Evolutionary conservation across 768 basidiomycete species (phyloP).

Genomic region (Leccinellum albellum): DNA sequence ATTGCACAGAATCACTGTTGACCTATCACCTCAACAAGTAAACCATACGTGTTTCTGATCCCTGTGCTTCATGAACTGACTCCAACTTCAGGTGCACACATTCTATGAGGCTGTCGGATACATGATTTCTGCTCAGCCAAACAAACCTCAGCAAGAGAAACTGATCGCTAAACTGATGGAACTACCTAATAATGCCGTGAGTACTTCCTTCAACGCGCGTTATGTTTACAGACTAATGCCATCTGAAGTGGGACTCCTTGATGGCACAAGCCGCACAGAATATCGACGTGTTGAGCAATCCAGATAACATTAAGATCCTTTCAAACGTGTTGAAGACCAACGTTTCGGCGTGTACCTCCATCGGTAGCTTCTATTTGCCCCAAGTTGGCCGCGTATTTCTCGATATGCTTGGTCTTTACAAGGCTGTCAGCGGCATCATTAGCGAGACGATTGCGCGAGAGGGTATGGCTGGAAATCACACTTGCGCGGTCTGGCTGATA

Average conservation of each 20-base stretch:
- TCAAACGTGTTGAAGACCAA: conserved; percentile 98
- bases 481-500: conserved; percentile 2
- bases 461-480: conserved; percentile 42
- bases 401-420: conserved; percentile 97
- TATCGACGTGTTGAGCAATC: conserved; percentile 85
- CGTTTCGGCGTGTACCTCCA: conserved; percentile 94
- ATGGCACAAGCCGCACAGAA: conserved; percentile 94
- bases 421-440: conserved; percentile 94
- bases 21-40: conserved; percentile 85
- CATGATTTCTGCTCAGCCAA: conserved; percentile 99
- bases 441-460: conserved; percentile 87
- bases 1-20: conserved; percentile 90
- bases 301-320: conserved; percentile 95
- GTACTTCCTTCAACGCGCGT: conserved; percentile 26
- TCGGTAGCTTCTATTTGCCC: conserved; percentile 96
- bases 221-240: neutral
- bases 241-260: conserved; percentile 84
- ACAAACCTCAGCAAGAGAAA: conserved; percentile 95
- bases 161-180: conserved; percentile 96
- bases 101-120: conserved; percentile 99
- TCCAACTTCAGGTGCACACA: conserved; percentile 65
- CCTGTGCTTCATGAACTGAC: conserved; percentile 8
- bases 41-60: neutral
- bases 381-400: conserved; percentile 94
- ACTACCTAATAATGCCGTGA: conserved; percentile 90